Evolutionary conservation across 2,329 filamentous ascomycete genomes (phyloP).

Genomic region (Rutstroemia sp.): DNA sequence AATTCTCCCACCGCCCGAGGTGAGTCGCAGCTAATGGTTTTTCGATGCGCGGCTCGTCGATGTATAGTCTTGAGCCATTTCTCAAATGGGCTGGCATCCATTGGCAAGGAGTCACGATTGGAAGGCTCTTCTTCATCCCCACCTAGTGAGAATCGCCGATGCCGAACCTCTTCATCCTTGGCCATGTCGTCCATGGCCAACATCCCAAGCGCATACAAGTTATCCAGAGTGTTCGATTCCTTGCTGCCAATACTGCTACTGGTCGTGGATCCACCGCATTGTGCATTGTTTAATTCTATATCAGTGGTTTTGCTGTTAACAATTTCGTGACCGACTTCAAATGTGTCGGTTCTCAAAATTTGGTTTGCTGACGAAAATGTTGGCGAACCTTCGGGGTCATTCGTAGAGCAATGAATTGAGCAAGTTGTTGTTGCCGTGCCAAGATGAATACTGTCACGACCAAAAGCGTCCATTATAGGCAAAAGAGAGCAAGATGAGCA

Average conservation of each 20-base stretch:
- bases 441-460: slow-evolving; percentile 10
- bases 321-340: neutral
- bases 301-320: neutral
- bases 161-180: slow-evolving; percentile 4
- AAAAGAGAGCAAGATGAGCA: slow-evolving; percentile 1
- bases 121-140: slow-evolving; percentile 11
- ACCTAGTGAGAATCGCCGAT: slow-evolving; percentile 23
- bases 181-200: slow-evolving; percentile 21
- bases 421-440: slow-evolving; percentile 16
- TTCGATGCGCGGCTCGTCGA: slow-evolving; percentile 39
- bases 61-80: slow-evolving; percentile 69
- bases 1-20: neutral
- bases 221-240: slow-evolving; percentile 34
- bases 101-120: slow-evolving; percentile 9
- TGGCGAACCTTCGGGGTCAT: slow-evolving; percentile 25
- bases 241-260: slow-evolving; percentile 27
- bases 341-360: neutral
- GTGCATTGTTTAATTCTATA: neutral
- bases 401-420: slow-evolving; percentile 33
- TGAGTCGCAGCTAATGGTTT: slow-evolving; percentile 26
- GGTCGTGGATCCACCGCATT: slow-evolving; percentile 16
- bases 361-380: neutral
- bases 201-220: slow-evolving; percentile 35
- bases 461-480: slow-evolving; percentile 21
- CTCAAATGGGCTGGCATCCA: slow-evolving; percentile 45